Conservation (phyloP, 805 yeast species). For the Blastobotrys robertii region DNA sequence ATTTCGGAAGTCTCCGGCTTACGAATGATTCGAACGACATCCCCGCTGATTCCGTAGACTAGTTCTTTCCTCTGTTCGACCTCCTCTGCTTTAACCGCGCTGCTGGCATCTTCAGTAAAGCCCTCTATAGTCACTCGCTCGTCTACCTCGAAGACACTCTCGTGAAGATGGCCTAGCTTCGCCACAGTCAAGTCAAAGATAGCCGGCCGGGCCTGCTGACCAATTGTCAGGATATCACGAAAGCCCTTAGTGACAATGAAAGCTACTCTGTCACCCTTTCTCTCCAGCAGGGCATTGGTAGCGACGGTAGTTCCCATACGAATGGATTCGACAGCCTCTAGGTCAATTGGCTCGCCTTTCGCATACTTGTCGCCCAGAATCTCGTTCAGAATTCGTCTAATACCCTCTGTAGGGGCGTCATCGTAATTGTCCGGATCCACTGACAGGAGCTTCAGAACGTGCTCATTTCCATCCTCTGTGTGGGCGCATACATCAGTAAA, state of each 20-base stretch:
- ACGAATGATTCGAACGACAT: constrained; percentile 48
- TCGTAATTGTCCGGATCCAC: constrained; percentile 81
- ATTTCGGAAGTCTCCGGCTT: constrained; percentile 40
- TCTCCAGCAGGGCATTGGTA: constrained; percentile 84
- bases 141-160: constrained; percentile 71
- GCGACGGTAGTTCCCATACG: constrained; percentile 95
- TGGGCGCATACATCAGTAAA: constrained; percentile 70
- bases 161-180: constrained; percentile 64
- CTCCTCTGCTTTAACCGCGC: constrained; percentile 9
- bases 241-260: constrained; percentile 83
- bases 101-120: constrained; percentile 42
- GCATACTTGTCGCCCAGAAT: constrained; percentile 48
- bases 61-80: constrained; percentile 28
- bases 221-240: constrained; percentile 70
- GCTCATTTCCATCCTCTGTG: constrained; percentile 43
- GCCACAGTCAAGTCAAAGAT: constrained; percentile 75
- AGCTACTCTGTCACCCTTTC: constrained; percentile 86
- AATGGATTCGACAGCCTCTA: constrained; percentile 46
- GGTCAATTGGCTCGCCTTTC: constrained; percentile 47
- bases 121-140: constrained; percentile 84
- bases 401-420: constrained; percentile 92
- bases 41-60: constrained; percentile 57
- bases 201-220: constrained; percentile 85
- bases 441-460: constrained; percentile 68
- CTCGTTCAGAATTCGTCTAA: constrained; percentile 62